phyloP scores from a whole-genome alignment of 768 basidiomycete genomes.

The Piloderma croceum region DNA sequence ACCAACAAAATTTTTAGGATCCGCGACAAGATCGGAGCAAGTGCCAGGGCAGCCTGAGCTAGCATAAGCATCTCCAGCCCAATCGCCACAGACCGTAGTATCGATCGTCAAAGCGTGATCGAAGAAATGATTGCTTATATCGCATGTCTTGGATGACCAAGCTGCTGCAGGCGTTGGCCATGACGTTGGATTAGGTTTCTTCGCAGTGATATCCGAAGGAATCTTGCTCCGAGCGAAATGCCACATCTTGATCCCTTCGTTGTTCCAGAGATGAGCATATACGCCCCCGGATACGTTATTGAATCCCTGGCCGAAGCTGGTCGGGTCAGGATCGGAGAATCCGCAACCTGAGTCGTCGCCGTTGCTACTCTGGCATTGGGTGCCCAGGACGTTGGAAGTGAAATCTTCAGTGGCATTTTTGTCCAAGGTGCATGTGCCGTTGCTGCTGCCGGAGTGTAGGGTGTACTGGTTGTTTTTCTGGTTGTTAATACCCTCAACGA shows the following conservation, averaged over 20 bases:
- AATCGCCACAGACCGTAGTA: slow-evolving; percentile 29
- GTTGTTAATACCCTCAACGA: slow-evolving; percentile 49
- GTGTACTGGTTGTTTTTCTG: slow-evolving; percentile 42
- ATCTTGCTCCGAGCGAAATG: slow-evolving; percentile 48
- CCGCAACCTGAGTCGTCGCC: slow-evolving; percentile 45
- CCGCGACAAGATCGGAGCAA: slow-evolving; percentile 42
- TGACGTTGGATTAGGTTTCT: slow-evolving; percentile 38
- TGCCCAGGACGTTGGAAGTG: slow-evolving; percentile 18
- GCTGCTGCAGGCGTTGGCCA: slow-evolving; percentile 52
- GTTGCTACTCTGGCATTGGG: slow-evolving; percentile 36
- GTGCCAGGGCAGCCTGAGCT: slow-evolving; percentile 35
- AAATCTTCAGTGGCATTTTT: slow-evolving; percentile 7
- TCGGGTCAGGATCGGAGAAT: slow-evolving; percentile 35
- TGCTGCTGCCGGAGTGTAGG: slow-evolving; percentile 37
- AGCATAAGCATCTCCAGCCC: slow-evolving; percentile 15
- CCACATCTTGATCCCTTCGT: slow-evolving; percentile 49
- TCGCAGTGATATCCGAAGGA: slow-evolving; percentile 43
- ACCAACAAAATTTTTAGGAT: slow-evolving; percentile 52
- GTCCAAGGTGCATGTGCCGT: slow-evolving; percentile 2
- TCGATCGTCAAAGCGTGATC: slow-evolving; percentile 45
- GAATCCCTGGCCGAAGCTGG: slow-evolving; percentile 41
- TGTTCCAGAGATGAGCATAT: slow-evolving; percentile 51
- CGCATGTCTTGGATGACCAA: slow-evolving; percentile 44
- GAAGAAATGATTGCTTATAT: slow-evolving; percentile 45
- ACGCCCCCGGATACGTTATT: slow-evolving; percentile 45